phyloP scores from a whole-genome alignment of 2,329 filamentous ascomycete genomes.

The Pseudogymnoascus sp. region DNA sequence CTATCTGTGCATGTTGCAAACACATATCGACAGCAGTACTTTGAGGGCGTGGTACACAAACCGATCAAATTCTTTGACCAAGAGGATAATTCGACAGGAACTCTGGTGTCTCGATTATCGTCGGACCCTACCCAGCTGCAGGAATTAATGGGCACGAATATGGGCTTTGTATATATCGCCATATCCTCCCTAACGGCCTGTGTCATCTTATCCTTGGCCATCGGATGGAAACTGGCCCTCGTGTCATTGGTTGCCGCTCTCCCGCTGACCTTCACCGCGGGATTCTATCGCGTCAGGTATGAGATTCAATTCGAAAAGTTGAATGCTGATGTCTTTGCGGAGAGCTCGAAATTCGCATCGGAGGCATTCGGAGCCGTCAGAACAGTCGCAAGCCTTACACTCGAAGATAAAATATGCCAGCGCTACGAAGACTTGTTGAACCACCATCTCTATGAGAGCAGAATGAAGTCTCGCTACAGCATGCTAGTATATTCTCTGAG shows the following conservation, averaged over 20 bases:
- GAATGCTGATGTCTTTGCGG: conserved; percentile 50
- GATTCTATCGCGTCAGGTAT: conserved; percentile 43
- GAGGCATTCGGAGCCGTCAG: conserved; percentile 56
- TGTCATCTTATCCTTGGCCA: conserved; percentile 59
- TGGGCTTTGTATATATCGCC: conserved; percentile 51
- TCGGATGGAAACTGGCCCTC: conserved; percentile 69
- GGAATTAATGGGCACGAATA: conserved; percentile 41
- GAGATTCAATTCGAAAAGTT: conserved; percentile 50
- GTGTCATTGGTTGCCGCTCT: conserved; percentile 55
- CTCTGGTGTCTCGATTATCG: conserved; percentile 39
- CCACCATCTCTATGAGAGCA: conserved; percentile 41
- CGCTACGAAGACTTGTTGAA: conserved; percentile 42
- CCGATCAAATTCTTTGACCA: conserved; percentile 36
- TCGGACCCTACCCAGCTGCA: conserved; percentile 43
- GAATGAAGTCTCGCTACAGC: conserved; percentile 39
- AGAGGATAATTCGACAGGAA: conserved; percentile 40
- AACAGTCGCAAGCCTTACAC: conserved; percentile 52
- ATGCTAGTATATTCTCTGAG: conserved; percentile 45
- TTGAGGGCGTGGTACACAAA: conserved; percentile 38
- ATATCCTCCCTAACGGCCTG: conserved; percentile 59
- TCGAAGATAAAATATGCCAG: conserved; percentile 49
- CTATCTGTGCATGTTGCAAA: conserved; percentile 27
- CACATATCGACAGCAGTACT: conserved; percentile 37
- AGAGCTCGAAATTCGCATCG: conserved; percentile 55
- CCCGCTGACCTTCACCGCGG: conserved; percentile 41